Percentiles rank a stretch among this genome's conserved stretches.
Conservation (phyloP, 2,329 filamentous ascomycete species). For the Ceratocystis papillata region DNA sequence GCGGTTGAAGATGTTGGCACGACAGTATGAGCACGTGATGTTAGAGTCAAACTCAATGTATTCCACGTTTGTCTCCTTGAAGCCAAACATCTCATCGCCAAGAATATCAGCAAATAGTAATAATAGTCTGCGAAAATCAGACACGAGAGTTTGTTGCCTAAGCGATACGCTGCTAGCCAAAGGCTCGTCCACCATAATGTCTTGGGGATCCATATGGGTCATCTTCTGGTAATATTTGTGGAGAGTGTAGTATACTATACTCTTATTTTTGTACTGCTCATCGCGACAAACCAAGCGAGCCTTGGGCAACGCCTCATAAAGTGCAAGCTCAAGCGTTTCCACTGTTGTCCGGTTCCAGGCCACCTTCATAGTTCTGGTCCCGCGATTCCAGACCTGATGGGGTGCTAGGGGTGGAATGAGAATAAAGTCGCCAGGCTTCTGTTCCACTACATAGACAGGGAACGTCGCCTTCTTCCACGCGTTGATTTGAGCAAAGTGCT, state of each 20-base stretch:
- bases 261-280: conserved; percentile 98
- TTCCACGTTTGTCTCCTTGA: conserved; percentile 61
- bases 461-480: conserved; percentile 94
- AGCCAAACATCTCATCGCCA: conserved; percentile 74
- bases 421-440: conserved; percentile 82
- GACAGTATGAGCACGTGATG: conserved; percentile 89
- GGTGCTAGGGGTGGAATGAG: conserved; percentile 85
- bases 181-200: conserved; percentile 43
- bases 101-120: conserved; percentile 66
- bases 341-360: conserved; percentile 95
- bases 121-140: conserved; percentile 75
- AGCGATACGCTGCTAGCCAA: conserved; percentile 34
- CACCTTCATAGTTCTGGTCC: conserved; percentile 91
- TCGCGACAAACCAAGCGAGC: conserved; percentile 87
- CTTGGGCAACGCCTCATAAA: conserved; percentile 78
- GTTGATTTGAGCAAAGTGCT: conserved; percentile 90
- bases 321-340: conserved; percentile 76
- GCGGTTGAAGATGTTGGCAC: conserved; percentile 92
- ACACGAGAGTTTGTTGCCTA: conserved; percentile 56
- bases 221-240: conserved; percentile 63
- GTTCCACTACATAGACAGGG: conserved; percentile 83
- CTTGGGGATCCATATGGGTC: conserved; percentile 33
- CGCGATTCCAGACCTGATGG: conserved; percentile 97
- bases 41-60: conserved; percentile 76
- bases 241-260: conserved; percentile 81